Percentiles rank a stretch among this genome's conserved stretches.
phyloP scores from a whole-genome alignment of 208 protist species.

The Leishmania lainsoni region DNA sequence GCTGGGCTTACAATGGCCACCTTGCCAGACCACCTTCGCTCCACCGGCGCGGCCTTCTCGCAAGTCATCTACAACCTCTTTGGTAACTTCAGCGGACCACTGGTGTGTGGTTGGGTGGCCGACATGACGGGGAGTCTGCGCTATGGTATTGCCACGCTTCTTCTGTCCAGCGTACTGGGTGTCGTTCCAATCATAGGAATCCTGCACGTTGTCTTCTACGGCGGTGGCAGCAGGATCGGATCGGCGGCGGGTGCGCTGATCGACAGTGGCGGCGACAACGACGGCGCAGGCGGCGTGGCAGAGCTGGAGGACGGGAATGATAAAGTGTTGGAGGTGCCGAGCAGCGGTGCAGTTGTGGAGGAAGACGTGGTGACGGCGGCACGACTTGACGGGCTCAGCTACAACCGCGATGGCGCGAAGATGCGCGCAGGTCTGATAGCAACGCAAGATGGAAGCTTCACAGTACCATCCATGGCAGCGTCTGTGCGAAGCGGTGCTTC shows the following conservation, averaged over 20 bases:
- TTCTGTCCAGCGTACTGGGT: conserved; percentile 65
- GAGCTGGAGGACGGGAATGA: background rate
- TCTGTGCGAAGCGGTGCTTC: background rate
- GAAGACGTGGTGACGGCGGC: background rate
- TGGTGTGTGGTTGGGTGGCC: conserved; percentile 85
- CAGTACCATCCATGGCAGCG: background rate
- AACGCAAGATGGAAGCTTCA: background rate
- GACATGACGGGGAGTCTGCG: conserved; percentile 60
- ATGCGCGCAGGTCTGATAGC: background rate
- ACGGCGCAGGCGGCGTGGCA: background rate
- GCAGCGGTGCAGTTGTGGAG: no score
- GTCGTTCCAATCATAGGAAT: conserved; percentile 67
- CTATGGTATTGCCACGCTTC: conserved; percentile 77
- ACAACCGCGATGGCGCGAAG: background rate
- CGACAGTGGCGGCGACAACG: background rate
- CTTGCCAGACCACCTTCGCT: conserved; percentile 59
- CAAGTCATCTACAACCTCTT: conserved; percentile 88
- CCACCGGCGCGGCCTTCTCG: conserved; percentile 74
- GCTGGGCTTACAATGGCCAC: conserved; percentile 82
- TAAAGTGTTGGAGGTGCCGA: background rate
- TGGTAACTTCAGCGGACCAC: conserved; percentile 88
- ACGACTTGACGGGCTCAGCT: background rate
- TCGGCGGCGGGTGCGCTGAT: background rate
- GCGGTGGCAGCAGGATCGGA: background rate
- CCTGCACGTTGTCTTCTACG: conserved; percentile 34